Evolutionary conservation across 371 early-diverging fungal species (phyloP).

Genomic region (Mortierella sp.): DNA sequence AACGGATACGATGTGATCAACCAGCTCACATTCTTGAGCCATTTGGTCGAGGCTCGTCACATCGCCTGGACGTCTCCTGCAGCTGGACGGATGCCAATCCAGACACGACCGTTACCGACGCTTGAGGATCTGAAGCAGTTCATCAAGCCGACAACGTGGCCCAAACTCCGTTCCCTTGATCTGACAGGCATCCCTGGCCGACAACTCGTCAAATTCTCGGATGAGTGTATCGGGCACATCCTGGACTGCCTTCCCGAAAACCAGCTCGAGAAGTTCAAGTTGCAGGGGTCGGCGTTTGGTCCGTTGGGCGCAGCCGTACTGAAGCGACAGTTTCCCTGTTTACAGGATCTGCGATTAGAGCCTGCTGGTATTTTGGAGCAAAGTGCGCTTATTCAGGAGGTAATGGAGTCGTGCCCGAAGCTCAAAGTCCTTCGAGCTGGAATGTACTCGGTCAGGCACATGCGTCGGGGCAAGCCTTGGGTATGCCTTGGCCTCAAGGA

Average conservation of each 20-base stretch:
- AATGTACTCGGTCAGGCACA: not conserved
- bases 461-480: not conserved
- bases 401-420: constrained; percentile 5
- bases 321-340: not conserved
- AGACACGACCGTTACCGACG: not conserved
- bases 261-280: not conserved
- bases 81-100: not conserved
- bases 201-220: constrained; percentile 3
- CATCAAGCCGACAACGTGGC: not conserved
- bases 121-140: not conserved
- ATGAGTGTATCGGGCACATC: not conserved
- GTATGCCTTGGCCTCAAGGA: not conserved
- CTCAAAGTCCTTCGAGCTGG: not conserved
- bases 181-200: not conserved
- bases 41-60: not conserved
- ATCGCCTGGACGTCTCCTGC: not conserved
- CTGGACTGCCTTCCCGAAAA: not conserved
- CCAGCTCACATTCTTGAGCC: constrained; percentile 4
- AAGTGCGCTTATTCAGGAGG: not conserved
- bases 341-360: constrained; percentile 5
- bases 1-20: not conserved
- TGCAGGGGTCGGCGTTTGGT: constrained; percentile 3
- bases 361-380: not conserved
- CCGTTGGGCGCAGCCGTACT: not conserved
- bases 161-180: not conserved